Percentiles rank a stretch among this genome's conserved stretches.
Conservation (phyloP, 768 basidiomycete genomes). For the Pulveroboletus sp. region DNA sequence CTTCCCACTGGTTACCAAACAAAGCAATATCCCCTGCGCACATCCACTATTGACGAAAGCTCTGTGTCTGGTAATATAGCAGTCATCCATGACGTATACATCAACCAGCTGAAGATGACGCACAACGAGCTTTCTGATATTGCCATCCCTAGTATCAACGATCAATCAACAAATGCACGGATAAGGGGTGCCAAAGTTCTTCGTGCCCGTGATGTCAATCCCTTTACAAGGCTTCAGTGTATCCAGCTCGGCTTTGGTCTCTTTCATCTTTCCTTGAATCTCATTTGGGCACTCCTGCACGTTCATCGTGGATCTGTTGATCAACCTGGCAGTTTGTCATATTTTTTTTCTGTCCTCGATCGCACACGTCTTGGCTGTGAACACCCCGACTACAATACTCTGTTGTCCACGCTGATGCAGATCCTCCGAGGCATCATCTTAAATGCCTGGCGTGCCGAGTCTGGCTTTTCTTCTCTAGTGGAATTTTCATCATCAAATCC, state of each 20-base stretch:
- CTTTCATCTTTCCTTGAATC: conserved; percentile 36
- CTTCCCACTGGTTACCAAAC: background rate
- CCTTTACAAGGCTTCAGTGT: background rate
- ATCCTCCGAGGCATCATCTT: conserved; percentile 34
- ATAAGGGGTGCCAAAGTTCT: background rate
- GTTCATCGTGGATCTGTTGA: background rate
- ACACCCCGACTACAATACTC: conserved; percentile 35
- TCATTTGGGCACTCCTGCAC: conserved; percentile 12
- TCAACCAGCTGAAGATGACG: conserved; percentile 2
- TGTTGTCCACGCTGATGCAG: conserved; percentile 21
- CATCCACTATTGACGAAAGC: conserved; percentile 9
- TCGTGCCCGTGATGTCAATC: background rate
- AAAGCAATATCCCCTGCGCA: background rate
- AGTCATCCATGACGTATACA: background rate
- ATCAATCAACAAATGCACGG: background rate
- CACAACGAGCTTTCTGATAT: background rate
- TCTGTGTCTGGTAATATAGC: conserved; percentile 3
- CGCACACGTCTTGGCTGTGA: conserved; percentile 22
- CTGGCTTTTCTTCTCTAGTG: conserved; percentile 8
- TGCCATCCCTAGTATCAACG: background rate
- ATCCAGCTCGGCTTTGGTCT: conserved; percentile 14
- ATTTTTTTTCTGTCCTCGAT: conserved; percentile 22
- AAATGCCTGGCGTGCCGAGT: conserved; percentile 29
- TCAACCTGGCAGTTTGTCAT: background rate
- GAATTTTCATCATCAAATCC: conserved; percentile 24